phyloP scores from a whole-genome alignment of 2,329 filamentous ascomycete genomes.

The Epichloe uncinata region DNA sequence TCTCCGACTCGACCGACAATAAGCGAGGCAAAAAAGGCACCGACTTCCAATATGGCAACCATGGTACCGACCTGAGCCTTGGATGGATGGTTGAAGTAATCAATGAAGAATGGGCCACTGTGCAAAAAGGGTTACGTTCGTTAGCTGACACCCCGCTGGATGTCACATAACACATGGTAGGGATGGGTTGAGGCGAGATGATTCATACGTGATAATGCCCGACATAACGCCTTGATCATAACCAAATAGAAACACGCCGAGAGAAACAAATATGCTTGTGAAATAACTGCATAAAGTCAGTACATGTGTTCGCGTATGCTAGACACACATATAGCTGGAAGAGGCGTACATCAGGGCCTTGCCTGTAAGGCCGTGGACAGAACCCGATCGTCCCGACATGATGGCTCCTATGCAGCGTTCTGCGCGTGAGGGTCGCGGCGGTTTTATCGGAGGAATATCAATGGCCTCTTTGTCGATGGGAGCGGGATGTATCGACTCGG shows the following conservation, averaged over 20 bases:
- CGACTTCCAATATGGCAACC: constrained; percentile 92
- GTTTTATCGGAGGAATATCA: constrained; percentile 56
- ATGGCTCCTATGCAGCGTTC: constrained; percentile 64
- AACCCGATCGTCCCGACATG: constrained; percentile 70
- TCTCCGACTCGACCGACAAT: constrained; percentile 81
- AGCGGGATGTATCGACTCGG: constrained; percentile 25
- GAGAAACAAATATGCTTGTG: constrained; percentile 78
- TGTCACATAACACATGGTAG: neutral
- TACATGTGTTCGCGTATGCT: neutral
- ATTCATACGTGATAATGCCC: constrained; percentile 48
- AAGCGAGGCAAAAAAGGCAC: constrained; percentile 81
- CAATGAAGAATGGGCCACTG: constrained; percentile 75
- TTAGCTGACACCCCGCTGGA: neutral
- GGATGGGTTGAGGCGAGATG: neutral
- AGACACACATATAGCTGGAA: neutral
- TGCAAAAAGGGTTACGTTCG: neutral
- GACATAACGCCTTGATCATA: constrained; percentile 91
- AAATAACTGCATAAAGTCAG: constrained; percentile 54
- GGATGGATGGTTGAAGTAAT: constrained; percentile 84
- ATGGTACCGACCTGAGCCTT: constrained; percentile 86
- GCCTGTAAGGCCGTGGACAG: constrained; percentile 85
- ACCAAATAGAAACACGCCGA: constrained; percentile 79
- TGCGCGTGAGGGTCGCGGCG: constrained; percentile 47
- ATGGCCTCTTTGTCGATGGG: constrained; percentile 62
- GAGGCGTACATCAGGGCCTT: constrained; percentile 73